Evolutionary conservation across 768 basidiomycete species (phyloP), one percentile per base, ranked within the genome.

Genomic region (Kwoniella shandongensis): DNA sequence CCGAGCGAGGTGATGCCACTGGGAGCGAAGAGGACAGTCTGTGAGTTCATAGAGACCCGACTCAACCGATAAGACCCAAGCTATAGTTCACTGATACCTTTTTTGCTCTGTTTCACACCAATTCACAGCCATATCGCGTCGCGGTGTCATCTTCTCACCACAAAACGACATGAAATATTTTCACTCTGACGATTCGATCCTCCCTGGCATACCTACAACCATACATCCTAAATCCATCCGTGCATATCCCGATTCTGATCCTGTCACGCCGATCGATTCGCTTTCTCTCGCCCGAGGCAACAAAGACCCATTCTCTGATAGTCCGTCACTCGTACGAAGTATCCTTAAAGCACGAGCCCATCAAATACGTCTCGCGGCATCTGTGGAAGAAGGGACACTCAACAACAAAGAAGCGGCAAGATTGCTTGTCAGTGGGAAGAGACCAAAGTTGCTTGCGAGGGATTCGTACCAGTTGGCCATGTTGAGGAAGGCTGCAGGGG

Each of bases 391-490:
- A 62, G 74, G 72, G 3, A 74, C 70, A 12, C 40, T 66, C 44
- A 60, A 66, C 35, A 76, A 76, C 52, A 70, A 74, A 46, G 74
- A 76, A 49, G 57, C 69, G 8, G 69, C 73, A 6, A 47, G 74
- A 22, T 44, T 66, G 32, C 12, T 63, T 0, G 64, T 72, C n/a
- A 61, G 54, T 36, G 70, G 66, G 12, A 68, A 63, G 35, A 54
- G 74, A 52, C 70, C 70, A 0, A 55, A 40, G 30, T 40, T 74
- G 6, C 26, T 69, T 44, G 61, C 67, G 3, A 39, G 63, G 32
- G 73, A 76, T 45, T 69, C 69, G 3, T 73, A 67, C 41, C 65
- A 67, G 49, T 38, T 70, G 15, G 63, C 65, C 13, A 51, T 62
- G 49, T 45, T 67, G 26, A 44, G 64, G 15, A 61, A 41, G n/a